phyloP scores from a whole-genome alignment of 176 grass and related monocot species.

The Ananas comosus region DNA sequence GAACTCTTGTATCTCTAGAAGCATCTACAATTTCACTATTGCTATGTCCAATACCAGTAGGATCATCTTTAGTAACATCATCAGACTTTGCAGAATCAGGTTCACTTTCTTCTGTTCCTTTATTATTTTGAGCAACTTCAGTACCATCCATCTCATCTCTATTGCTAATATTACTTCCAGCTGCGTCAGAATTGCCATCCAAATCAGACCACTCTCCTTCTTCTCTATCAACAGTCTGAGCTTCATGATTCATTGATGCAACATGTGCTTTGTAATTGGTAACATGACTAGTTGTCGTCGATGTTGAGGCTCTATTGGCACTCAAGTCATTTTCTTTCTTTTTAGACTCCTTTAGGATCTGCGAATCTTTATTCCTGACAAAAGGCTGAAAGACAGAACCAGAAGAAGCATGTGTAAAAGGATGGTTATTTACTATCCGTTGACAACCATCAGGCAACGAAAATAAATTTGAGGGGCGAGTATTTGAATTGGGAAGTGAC shows the following conservation, averaged over 20 bases:
- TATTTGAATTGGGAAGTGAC: conserved; percentile 45
- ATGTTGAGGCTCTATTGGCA: conserved; percentile 25
- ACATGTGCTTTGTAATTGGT: conserved; percentile 15
- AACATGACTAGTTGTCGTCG: conserved; percentile 20
- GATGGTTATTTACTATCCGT: conserved; percentile 72
- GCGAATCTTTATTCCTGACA: conserved; percentile 51
- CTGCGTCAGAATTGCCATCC: conserved; percentile 53
- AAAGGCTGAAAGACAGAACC: conserved; percentile 88
- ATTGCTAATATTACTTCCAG: conserved; percentile 34
- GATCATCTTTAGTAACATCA: conserved; percentile 28
- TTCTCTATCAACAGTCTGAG: conserved; percentile 71
- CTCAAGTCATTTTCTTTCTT: conserved; percentile 22
- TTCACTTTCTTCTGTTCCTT: conserved; percentile 41
- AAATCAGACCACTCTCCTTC: conserved; percentile 98
- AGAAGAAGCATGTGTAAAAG: conserved; percentile 65
- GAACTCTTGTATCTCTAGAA: conserved; percentile 33
- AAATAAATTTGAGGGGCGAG: conserved; percentile 36
- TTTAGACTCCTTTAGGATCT: conserved; percentile 13
- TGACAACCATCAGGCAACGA: conserved; percentile 33
- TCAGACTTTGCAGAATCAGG: conserved; percentile 22
- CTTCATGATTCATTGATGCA: conserved; percentile 24
- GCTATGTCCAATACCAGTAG: conserved; percentile 23
- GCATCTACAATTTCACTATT: conserved; percentile 43
- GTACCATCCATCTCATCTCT: conserved; percentile 34
- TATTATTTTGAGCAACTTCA: conserved; percentile 32